A percentile compares a stretch with the other conserved stretches of the same genome.
Evolutionary conservation across 2,329 filamentous ascomycete genomes (phyloP).

Genomic region (Sarocladium brachiariae): DNA sequence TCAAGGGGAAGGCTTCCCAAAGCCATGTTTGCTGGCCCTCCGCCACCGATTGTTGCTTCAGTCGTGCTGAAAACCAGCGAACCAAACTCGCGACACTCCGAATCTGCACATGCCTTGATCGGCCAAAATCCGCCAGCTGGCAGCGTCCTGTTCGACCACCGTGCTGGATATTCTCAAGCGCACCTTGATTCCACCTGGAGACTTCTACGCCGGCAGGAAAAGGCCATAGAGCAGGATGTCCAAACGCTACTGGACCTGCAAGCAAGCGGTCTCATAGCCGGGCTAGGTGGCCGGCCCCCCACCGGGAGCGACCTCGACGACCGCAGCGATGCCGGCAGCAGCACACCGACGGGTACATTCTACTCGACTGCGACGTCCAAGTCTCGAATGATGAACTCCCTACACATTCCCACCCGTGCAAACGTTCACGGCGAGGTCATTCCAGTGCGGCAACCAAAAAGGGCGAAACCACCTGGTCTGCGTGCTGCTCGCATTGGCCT

Average conservation of each 20-base stretch:
- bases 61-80: conserved; percentile 23
- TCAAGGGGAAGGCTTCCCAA: conserved; percentile 20
- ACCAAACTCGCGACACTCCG: not conserved
- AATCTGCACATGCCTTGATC: not conserved
- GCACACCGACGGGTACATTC: conserved; percentile 33
- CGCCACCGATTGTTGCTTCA: conserved; percentile 43
- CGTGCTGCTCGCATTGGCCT: conserved; percentile 59
- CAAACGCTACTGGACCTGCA: conserved; percentile 44
- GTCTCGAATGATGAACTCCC: conserved; percentile 31
- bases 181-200: conserved; percentile 40
- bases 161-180: conserved; percentile 14
- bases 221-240: conserved; percentile 37
- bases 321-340: conserved; percentile 34
- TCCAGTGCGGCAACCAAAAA: conserved; percentile 52
- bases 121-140: conserved; percentile 12
- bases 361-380: conserved; percentile 32
- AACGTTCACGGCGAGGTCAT: conserved; percentile 42
- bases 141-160: conserved; percentile 33
- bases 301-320: conserved; percentile 28
- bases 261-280: conserved; percentile 32
- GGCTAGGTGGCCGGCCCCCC: conserved; percentile 2
- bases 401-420: conserved; percentile 34
- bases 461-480: conserved; percentile 45
- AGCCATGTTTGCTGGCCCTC: conserved; percentile 40
- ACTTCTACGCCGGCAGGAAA: conserved; percentile 38